Percentiles rank a stretch among this genome's conserved stretches.
phyloP scores from a whole-genome alignment of 1,284 basidiomycete species.

The Tremellales sp. region DNA sequence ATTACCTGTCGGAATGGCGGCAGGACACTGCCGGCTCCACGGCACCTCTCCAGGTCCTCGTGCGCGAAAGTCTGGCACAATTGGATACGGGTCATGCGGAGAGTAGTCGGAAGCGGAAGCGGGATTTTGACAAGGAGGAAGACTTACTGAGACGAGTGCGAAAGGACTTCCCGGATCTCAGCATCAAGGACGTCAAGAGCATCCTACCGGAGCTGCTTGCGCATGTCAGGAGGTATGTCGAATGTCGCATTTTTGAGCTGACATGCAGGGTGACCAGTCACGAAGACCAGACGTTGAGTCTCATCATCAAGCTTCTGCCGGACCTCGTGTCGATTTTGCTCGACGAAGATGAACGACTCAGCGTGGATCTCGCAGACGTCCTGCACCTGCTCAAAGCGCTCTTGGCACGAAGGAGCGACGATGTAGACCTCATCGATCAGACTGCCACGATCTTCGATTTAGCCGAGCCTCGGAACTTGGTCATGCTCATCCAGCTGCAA shows the following conservation, averaged over 20 bases:
- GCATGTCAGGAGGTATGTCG: neutral
- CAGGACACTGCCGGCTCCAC: neutral
- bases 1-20: neutral
- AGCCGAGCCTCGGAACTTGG: neutral
- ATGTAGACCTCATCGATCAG: neutral
- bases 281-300: too few species aligned
- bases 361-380: neutral
- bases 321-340: neutral
- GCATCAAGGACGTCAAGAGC: conserved; percentile 6
- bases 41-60: too few species aligned
- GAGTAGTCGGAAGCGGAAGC: conserved; percentile 9
- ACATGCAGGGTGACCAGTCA: too few species aligned
- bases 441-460: conserved; percentile 12
- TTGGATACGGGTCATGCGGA: neutral
- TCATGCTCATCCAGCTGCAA: conserved; percentile 4
- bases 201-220: conserved; percentile 5
- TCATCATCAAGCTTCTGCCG: neutral
- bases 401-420: neutral
- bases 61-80: neutral
- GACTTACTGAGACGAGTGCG: neutral
- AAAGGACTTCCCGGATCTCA: conserved; percentile 5
- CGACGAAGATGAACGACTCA: neutral
- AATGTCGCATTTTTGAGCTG: too few species aligned
- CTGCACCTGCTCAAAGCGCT: neutral
- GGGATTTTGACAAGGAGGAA: neutral